phyloP scores from a whole-genome alignment of 1,284 basidiomycete species.

The Cutaneotrichosporon sp. region DNA sequence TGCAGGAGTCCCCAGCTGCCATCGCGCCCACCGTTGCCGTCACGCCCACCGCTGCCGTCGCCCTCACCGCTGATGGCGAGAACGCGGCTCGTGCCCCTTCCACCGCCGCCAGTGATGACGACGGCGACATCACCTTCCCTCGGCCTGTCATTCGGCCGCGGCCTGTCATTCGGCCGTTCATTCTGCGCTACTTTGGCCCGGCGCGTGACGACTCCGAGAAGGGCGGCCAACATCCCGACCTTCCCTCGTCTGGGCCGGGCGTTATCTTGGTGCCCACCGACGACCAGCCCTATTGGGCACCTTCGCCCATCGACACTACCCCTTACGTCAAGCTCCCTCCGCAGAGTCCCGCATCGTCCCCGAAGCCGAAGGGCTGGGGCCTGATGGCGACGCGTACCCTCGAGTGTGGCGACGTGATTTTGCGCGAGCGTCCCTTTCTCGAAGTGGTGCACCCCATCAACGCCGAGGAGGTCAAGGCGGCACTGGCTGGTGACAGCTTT shows the following conservation, averaged over 20 bases:
- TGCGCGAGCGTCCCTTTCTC: conserved; percentile 8
- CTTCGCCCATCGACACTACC: neutral
- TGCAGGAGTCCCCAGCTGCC: too few relatives aligned
- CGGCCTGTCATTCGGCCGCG: too few relatives aligned
- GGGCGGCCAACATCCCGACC: neutral
- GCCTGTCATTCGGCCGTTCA: neutral
- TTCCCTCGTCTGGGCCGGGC: neutral
- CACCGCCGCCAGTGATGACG: too few relatives aligned
- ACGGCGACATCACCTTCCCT: too few relatives aligned
- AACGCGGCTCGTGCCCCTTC: too few relatives aligned
- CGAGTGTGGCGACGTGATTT: neutral
- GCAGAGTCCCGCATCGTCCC: neutral
- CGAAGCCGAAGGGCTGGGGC: neutral
- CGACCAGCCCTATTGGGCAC: neutral
- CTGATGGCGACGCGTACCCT: neutral
- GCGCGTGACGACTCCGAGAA: neutral
- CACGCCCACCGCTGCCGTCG: too few relatives aligned
- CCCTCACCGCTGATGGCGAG: too few relatives aligned
- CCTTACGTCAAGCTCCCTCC: neutral
- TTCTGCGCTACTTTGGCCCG: neutral
- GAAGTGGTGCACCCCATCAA: neutral
- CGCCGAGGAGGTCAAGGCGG: neutral
- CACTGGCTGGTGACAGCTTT: neutral
- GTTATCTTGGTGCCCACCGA: neutral
- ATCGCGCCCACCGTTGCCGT: neutral